Percentiles rank a stretch among this genome's conserved stretches.
These are phyloP conservation scores for Oehlia diaphana DNA, from an alignment of 192 early-diverging fungal genomes.

Conservation along the genomic window DNA sequence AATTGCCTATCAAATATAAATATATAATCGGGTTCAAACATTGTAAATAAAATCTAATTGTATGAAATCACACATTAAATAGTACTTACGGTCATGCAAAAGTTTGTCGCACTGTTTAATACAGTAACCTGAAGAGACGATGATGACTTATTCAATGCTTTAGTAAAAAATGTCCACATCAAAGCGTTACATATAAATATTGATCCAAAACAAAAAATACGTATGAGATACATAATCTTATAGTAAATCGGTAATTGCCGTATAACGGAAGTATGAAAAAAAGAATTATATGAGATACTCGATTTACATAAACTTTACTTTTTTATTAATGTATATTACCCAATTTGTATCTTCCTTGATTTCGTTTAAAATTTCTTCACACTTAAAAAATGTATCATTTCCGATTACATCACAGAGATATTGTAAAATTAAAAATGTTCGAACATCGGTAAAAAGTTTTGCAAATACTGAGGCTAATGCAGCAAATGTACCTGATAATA, in stretches of 20 bases:
- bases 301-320: not conserved
- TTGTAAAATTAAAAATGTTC: slow-evolving; percentile 44
- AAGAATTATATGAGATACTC: not conserved
- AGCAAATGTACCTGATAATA: slow-evolving; percentile 71
- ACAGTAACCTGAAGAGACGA: slow-evolving; percentile 78
- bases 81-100: slow-evolving; percentile 59
- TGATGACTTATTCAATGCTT: slow-evolving; percentile 71
- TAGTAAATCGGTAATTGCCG: not conserved
- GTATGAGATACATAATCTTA: slow-evolving; percentile 42
- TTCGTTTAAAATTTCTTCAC: not conserved
- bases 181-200: slow-evolving; percentile 72
- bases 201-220: slow-evolving; percentile 53
- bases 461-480: slow-evolving; percentile 79
- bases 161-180: slow-evolving; percentile 91
- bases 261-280: not conserved
- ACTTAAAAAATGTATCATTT: not conserved
- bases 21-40: not conserved
- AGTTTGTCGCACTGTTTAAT: slow-evolving; percentile 78
- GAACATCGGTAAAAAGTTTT: slow-evolving; percentile 67
- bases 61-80: not conserved
- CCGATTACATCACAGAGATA: slow-evolving; percentile 33
- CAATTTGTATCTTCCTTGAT: not conserved
- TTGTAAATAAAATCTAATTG: too few species aligned
- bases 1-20: slow-evolving; percentile 54
- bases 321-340: not conserved